Percentiles rank a stretch among this genome's conserved stretches.
Conservation (phyloP, 305 asterid genomes). For the Fraxinus albicans region DNA sequence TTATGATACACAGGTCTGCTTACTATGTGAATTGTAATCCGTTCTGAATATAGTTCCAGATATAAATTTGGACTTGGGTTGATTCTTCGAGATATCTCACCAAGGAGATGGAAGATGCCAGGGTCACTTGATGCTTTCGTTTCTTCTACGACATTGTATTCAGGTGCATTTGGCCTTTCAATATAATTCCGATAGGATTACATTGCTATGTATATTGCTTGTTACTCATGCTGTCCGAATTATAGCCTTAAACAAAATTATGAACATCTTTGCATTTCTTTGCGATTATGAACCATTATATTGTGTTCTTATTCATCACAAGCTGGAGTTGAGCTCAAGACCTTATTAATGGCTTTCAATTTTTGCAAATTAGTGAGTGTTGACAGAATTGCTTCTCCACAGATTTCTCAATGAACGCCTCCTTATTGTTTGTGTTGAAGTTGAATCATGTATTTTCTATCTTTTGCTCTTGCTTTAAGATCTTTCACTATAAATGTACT, state of each 20-base stretch:
- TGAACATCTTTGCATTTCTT: constrained; percentile 19
- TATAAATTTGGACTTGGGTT: constrained; percentile 9
- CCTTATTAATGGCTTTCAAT: not conserved
- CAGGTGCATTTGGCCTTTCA: constrained; percentile 14
- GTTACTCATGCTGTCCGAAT: not conserved
- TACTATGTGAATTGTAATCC: not conserved
- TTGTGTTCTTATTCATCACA: not conserved
- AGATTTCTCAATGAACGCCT: not conserved
- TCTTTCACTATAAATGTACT: not conserved
- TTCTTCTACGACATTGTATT: constrained; percentile 2
- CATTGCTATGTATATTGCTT: constrained; percentile 17
- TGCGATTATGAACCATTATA: not conserved
- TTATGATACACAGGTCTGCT: constrained; percentile 40
- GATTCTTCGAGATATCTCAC: constrained; percentile 10
- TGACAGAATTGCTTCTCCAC: not conserved
- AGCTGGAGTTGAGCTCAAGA: not conserved
- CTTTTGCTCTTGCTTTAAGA: not conserved
- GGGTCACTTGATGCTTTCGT: not conserved
- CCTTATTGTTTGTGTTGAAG: not conserved
- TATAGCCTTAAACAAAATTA: not conserved
- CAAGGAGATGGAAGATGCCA: constrained; percentile 6
- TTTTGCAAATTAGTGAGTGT: not conserved
- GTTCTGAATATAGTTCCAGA: constrained; percentile 8
- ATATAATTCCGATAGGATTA: constrained; percentile 16
- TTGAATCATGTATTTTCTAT: not conserved